Evolutionary conservation across 768 basidiomycete species (phyloP), one percentile per base, ranked within the genome.

Genomic region (Tulasnella sp.): DNA sequence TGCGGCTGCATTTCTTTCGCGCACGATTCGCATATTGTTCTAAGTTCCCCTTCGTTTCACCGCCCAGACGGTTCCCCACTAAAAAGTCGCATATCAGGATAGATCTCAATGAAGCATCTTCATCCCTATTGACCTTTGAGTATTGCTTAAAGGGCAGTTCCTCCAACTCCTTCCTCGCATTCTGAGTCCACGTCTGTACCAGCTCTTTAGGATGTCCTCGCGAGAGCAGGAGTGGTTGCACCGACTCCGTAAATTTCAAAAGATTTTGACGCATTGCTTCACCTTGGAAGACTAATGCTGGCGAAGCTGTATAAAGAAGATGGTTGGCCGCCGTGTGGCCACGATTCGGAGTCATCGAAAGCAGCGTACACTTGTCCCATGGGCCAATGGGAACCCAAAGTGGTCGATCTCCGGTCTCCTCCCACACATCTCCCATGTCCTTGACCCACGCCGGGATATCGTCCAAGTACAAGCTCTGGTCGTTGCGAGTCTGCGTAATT

Each of bases 361-460:
- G 25, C 58, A 34, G 31, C 58, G 2, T 25, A 64, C 58, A 1
- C 1, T 31, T 25, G 58, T 64, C 15, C 67, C 69, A 76, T 31
- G 75, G 25, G 0, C 75, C 75, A 22, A 76, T 31, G 15, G 75
- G 19, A 0, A 49, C 17, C n/a, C 37, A 76, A 8, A 69, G 2
- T 31, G 25, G 15, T 42, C 45, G 7, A 0, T 42, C 31, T 11
- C 67, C 67, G 8, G 31, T 31, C 0, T 42, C 67, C 12, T 40
- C 75, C 75, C 75, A 76, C 6, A n/a, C 40, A 22, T 70, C 37
- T 6, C 67, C 75, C 75, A 76, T 70, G 6, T 37, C 42, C 40
- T 49, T 11, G 8, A 76, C 19, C 36, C 31, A 76, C 17, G 34
- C 22, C 3, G 67, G 40, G 37, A 76, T 49, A 19, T 45, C 34